A percentile compares a stretch with the other conserved stretches of the same genome.
Conservation (phyloP, 768 basidiomycete species). For the Naematelia aurantialba region DNA sequence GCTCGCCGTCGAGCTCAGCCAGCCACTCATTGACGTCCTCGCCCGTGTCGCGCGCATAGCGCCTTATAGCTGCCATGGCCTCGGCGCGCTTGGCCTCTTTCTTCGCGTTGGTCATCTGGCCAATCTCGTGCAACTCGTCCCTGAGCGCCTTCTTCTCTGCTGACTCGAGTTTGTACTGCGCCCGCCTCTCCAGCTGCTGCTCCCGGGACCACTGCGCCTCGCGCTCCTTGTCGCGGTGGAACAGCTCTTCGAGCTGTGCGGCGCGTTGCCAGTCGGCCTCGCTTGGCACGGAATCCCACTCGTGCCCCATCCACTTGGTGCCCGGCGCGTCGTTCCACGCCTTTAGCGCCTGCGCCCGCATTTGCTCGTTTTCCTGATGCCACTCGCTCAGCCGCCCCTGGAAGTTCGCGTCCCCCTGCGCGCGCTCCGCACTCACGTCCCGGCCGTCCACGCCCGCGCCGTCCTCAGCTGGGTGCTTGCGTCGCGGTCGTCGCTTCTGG, state of each 20-base stretch:
- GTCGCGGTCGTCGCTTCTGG: too few species aligned
- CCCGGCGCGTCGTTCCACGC: neutral
- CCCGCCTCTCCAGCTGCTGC: constrained; percentile 16
- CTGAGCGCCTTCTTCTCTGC: constrained; percentile 14
- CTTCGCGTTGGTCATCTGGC: constrained; percentile 9
- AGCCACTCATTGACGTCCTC: constrained; percentile 30
- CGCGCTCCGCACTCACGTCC: too few species aligned
- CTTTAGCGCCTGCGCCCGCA: neutral
- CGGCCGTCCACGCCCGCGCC: too few species aligned
- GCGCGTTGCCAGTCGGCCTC: constrained; percentile 22
- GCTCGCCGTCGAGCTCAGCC: constrained; percentile 10
- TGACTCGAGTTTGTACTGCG: constrained; percentile 20
- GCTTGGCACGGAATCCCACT: neutral
- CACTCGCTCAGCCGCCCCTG: too few species aligned
- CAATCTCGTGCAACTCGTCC: constrained; percentile 10
- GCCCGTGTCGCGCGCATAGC: constrained; percentile 28
- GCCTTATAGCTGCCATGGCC: constrained; percentile 18
- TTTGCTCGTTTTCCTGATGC: too few species aligned
- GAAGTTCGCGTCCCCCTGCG: too few species aligned
- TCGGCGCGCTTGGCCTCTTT: constrained; percentile 22
- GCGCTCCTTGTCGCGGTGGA: constrained; percentile 12
- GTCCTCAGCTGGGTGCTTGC: too few species aligned
- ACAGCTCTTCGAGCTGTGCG: constrained; percentile 20
- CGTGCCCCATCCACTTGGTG: too few species aligned
- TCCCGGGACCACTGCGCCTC: constrained; percentile 19